Evolutionary conservation across 163 green algal species (phyloP).

Genomic region (Chloromonas sp.): DNA sequence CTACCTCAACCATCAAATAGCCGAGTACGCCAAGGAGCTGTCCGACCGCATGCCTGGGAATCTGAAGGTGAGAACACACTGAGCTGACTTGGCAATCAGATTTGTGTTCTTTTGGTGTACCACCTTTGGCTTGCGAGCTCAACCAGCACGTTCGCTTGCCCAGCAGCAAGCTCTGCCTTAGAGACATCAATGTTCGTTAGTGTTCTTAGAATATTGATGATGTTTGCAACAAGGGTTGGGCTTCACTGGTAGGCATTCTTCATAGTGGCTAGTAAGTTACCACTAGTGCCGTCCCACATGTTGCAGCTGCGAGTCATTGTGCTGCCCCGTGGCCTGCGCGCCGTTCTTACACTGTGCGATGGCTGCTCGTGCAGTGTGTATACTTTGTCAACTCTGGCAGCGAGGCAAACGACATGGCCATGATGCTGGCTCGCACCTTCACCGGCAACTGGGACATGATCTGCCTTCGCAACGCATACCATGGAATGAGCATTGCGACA

Average conservation of each 20-base stretch:
- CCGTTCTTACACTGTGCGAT: too few relatives aligned
- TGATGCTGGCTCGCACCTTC: slow-evolving; percentile 86
- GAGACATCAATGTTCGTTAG: too few relatives aligned
- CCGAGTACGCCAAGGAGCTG: slow-evolving; percentile 89
- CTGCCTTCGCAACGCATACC: slow-evolving; percentile 88
- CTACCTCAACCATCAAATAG: slow-evolving; percentile 92
- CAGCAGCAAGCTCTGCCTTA: too few relatives aligned
- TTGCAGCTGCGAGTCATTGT: too few relatives aligned
- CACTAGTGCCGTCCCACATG: too few relatives aligned
- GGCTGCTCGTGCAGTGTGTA: slow-evolving; percentile 42
- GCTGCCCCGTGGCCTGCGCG: too few relatives aligned
- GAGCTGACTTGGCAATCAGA: neutral
- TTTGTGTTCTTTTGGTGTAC: neutral
- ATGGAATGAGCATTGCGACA: slow-evolving; percentile 81
- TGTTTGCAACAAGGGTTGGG: too few relatives aligned
- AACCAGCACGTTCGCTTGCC: too few relatives aligned
- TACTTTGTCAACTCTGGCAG: slow-evolving; percentile 96
- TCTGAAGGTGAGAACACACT: slow-evolving; percentile 64
- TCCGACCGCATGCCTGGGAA: slow-evolving; percentile 81
- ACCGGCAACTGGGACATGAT: slow-evolving; percentile 89
- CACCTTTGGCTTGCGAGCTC: too few relatives aligned
- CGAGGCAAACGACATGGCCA: slow-evolving; percentile 96
- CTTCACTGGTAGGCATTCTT: too few relatives aligned
- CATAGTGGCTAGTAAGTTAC: too few relatives aligned
- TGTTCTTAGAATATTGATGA: too few relatives aligned